Conservation (phyloP, 306 rosid species). For the Prinsepia uniflora region DNA sequence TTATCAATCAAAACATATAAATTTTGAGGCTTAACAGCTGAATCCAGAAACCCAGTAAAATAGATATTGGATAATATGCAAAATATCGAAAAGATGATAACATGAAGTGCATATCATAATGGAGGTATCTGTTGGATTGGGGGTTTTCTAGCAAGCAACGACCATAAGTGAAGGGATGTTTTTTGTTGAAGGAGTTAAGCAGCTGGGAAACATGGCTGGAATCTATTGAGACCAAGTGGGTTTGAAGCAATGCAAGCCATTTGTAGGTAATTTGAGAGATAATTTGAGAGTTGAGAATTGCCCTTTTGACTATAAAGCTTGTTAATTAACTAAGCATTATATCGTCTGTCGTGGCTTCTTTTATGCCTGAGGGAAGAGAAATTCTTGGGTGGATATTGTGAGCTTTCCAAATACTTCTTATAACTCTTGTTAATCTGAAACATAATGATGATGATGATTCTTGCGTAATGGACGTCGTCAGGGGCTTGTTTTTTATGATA, state of each 20-base stretch:
- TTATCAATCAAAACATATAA: background rate
- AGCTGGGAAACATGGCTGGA: slow-evolving; percentile 44
- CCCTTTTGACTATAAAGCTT: background rate
- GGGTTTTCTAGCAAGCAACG: slow-evolving; percentile 53
- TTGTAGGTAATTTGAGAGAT: slow-evolving; percentile 1
- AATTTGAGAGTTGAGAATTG: no score
- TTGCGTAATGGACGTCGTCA: no score
- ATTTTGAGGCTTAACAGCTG: background rate
- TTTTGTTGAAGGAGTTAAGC: slow-evolving; percentile 28
- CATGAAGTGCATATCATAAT: slow-evolving; percentile 31
- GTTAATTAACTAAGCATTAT: no score
- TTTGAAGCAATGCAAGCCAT: slow-evolving; percentile 73
- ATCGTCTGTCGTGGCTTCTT: no score
- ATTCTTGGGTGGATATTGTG: no score
- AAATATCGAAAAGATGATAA: background rate
- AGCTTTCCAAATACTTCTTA: no score
- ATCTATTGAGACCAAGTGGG: slow-evolving; percentile 53
- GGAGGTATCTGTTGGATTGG: slow-evolving; percentile 42
- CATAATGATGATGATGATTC: no score
- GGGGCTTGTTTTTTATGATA: no score
- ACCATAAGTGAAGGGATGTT: slow-evolving; percentile 17
- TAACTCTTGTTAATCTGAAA: no score
- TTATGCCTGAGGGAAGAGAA: no score
- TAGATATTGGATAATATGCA: background rate
- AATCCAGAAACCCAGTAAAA: slow-evolving; percentile 19